A percentile compares a stretch with the other conserved stretches of the same genome.
Conservation (phyloP, 1,284 basidiomycete species). For the Sporisorium reilianum region DNA sequence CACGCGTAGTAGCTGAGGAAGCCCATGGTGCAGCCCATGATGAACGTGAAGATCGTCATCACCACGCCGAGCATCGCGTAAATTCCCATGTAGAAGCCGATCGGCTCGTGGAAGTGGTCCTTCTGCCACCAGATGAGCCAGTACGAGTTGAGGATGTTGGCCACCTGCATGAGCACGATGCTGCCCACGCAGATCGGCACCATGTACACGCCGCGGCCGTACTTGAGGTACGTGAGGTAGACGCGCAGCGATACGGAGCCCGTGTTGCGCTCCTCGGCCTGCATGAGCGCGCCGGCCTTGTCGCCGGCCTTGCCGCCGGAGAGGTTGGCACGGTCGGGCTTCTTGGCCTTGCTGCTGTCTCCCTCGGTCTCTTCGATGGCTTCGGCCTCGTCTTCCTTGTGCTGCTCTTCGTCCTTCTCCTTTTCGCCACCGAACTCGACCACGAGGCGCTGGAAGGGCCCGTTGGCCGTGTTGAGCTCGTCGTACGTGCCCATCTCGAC, state of each 20-base stretch:
- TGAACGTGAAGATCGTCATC: conserved; percentile 76
- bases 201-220: conserved; percentile 76
- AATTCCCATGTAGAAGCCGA: conserved; percentile 78
- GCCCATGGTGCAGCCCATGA: conserved; percentile 75
- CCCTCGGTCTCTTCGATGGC: conserved; percentile 34
- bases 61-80: conserved; percentile 78
- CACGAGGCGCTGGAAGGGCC: conserved; percentile 74
- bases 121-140: conserved; percentile 73
- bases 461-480: conserved; percentile 74
- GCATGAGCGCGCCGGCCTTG: conserved; percentile 56
- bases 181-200: conserved; percentile 75
- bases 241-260: conserved; percentile 71
- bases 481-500: conserved; percentile 77
- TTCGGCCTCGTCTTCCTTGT: conserved; percentile 55
- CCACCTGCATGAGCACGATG: conserved; percentile 77
- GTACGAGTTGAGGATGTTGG: conserved; percentile 71
- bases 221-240: conserved; percentile 77
- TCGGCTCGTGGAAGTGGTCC: conserved; percentile 72
- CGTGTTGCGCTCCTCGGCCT: conserved; percentile 66
- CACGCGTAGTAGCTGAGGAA: conserved; percentile 77
- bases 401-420: conserved; percentile 55
- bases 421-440: conserved; percentile 69
- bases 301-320: conserved; percentile 40
- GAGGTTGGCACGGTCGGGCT: conserved; percentile 29
- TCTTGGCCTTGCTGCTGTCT: conserved; percentile 42